Evolutionary conservation across 164 flowering plant genomes (phyloP).

Genomic region (Saururus chinensis): DNA sequence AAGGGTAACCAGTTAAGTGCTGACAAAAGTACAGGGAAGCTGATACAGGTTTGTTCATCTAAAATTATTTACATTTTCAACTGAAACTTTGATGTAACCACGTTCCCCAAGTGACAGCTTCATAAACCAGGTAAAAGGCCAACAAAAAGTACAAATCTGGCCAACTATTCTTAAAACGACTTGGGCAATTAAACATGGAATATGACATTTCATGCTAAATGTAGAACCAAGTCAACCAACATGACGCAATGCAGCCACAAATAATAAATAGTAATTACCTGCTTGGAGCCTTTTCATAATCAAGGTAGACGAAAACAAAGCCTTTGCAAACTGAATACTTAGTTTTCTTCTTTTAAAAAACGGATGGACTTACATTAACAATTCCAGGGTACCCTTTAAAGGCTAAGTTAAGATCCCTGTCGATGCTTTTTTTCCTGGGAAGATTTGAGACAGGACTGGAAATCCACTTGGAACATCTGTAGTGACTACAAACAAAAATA

Average conservation of each 20-base stretch:
- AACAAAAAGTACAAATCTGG: too few relatives aligned
- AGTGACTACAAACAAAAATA: slow-evolving; percentile 28
- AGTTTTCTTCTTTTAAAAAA: slow-evolving; percentile 78
- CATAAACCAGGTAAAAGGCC: too few relatives aligned
- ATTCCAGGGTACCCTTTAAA: slow-evolving; percentile 62
- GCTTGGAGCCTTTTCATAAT: slow-evolving; percentile 43
- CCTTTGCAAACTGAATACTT: slow-evolving; percentile 91
- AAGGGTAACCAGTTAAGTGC: too few relatives aligned
- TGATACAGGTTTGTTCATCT: too few relatives aligned
- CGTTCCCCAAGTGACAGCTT: too few relatives aligned
- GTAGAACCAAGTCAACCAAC: neutral
- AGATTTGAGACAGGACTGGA: slow-evolving; percentile 61
- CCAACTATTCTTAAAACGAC: too few relatives aligned
- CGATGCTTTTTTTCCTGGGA: slow-evolving; percentile 86
- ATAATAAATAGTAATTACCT: slow-evolving; percentile 31
- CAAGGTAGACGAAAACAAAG: slow-evolving; percentile 62
- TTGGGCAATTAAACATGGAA: too few relatives aligned
- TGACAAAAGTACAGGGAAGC: too few relatives aligned
- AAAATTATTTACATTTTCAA: too few relatives aligned
- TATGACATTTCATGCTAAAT: too few relatives aligned
- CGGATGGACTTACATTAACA: slow-evolving; percentile 49
- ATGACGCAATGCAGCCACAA: neutral
- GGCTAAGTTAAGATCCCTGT: slow-evolving; percentile 55
- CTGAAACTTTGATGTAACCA: too few relatives aligned
- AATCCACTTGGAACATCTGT: slow-evolving; percentile 36